Evolutionary conservation across 2,329 filamentous ascomycete genomes (phyloP).

Genomic region (Piedraia hortae): DNA sequence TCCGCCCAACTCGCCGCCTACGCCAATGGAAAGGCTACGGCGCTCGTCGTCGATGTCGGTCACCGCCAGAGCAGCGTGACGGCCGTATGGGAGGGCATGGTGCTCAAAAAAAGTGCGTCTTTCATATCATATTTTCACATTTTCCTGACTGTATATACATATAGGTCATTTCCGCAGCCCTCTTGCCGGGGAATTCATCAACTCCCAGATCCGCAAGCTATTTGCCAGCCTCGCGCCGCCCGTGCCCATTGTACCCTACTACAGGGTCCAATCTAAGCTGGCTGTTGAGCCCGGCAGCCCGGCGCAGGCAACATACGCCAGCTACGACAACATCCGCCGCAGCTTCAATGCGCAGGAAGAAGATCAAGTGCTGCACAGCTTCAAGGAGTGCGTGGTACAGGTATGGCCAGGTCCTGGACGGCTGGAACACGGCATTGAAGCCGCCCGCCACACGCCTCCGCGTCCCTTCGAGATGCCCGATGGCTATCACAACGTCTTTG

Average conservation of each 20-base stretch:
- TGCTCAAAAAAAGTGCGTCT: constrained; percentile 42
- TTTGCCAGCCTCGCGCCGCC: constrained; percentile 39
- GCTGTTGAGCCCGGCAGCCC: constrained; percentile 66
- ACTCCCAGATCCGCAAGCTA: constrained; percentile 57
- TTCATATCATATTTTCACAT: neutral
- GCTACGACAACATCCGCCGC: constrained; percentile 33
- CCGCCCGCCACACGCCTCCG: constrained; percentile 42
- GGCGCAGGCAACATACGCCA: constrained; percentile 46
- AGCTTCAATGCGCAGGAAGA: constrained; percentile 69
- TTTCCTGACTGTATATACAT: neutral
- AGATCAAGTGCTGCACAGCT: constrained; percentile 77
- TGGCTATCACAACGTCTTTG: constrained; percentile 87
- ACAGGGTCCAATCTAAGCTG: constrained; percentile 63
- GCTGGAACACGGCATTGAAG: constrained; percentile 45
- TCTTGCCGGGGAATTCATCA: constrained; percentile 71
- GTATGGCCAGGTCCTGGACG: constrained; percentile 63
- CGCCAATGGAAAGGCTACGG: constrained; percentile 74
- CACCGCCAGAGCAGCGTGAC: constrained; percentile 72
- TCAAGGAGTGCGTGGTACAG: constrained; percentile 93
- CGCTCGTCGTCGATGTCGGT: constrained; percentile 75
- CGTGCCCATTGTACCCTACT: constrained; percentile 60
- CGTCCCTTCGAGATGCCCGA: constrained; percentile 93
- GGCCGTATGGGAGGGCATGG: constrained; percentile 79
- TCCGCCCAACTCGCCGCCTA: constrained; percentile 76
- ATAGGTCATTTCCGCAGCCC: constrained; percentile 54